Evolutionary conservation across 441 rosid genomes (phyloP).

Genomic region (Macaranga tanarius): DNA sequence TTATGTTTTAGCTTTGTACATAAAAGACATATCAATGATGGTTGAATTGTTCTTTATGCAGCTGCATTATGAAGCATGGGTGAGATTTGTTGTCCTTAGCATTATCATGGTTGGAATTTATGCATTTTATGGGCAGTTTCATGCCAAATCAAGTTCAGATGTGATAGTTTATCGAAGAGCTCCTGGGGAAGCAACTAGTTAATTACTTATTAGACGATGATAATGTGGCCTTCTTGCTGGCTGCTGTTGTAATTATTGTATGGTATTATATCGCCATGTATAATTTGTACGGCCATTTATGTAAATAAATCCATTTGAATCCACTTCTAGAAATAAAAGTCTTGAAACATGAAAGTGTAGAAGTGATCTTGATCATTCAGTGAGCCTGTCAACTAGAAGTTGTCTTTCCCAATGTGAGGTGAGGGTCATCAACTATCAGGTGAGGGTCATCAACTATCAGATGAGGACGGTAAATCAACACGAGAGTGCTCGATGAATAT

Average conservation of each 20-base stretch:
- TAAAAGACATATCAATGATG: constrained; percentile 3
- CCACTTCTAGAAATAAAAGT: neutral
- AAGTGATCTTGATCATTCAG: neutral
- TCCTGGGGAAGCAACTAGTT: constrained; percentile 39
- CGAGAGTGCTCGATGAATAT: neutral
- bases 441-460: neutral
- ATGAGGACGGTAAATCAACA: neutral
- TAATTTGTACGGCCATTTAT: constrained; percentile 1
- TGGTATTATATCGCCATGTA: neutral
- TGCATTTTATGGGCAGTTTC: constrained; percentile 83
- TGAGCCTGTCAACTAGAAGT: too few relatives aligned
- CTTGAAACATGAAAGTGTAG: neutral
- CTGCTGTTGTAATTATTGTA: neutral
- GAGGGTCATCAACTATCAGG: neutral
- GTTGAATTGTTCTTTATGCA: constrained; percentile 32
- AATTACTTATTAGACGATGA: neutral
- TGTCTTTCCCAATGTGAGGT: neutral
- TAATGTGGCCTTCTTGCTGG: neutral
- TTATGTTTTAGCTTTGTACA: neutral
- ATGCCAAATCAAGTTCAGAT: constrained; percentile 56
- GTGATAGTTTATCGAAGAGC: constrained; percentile 56
- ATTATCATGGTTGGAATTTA: constrained; percentile 55
- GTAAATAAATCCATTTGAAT: neutral
- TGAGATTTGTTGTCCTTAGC: constrained; percentile 74
- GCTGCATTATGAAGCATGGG: constrained; percentile 95